phyloP scores from a whole-genome alignment of 495 filamentous ascomycete genomes.

The Clohesyomyces aquaticus region DNA sequence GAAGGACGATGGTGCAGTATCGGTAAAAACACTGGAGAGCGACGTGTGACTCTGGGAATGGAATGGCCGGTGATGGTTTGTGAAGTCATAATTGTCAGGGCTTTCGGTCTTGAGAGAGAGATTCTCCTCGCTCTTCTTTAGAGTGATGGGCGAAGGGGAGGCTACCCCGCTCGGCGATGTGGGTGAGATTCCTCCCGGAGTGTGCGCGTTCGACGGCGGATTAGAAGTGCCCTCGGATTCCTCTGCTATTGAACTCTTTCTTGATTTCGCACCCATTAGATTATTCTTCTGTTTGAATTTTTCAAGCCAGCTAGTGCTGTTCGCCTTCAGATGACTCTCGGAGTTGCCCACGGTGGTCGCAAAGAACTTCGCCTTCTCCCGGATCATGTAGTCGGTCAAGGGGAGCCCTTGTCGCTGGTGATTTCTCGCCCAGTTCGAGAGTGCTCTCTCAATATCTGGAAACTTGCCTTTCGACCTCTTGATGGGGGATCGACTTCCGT shows the following conservation, averaged over 20 bases:
- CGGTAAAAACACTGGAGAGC: constrained; percentile 58
- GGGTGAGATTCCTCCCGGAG: constrained; percentile 73
- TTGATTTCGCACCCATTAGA: constrained; percentile 65
- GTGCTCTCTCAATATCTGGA: constrained; percentile 92
- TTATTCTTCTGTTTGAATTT: constrained; percentile 96
- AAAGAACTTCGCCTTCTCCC: constrained; percentile 86
- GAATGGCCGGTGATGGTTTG: constrained; percentile 61
- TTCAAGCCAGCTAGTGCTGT: constrained; percentile 82
- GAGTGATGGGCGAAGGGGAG: constrained; percentile 67
- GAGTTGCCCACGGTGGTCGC: constrained; percentile 73
- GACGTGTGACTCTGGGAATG: constrained; percentile 64
- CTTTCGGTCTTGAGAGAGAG: constrained; percentile 54
- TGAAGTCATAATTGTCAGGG: constrained; percentile 55
- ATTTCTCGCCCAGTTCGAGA: constrained; percentile 85
- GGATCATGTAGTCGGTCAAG: constrained; percentile 80
- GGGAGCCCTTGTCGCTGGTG: constrained; percentile 74
- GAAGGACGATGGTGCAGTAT: constrained; percentile 65
- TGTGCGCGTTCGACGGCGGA: constrained; percentile 57
- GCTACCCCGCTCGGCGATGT: constrained; percentile 64
- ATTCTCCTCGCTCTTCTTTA: constrained; percentile 70
- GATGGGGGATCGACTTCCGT: constrained; percentile 83
- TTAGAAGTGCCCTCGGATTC: constrained; percentile 46
- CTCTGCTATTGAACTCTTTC: constrained; percentile 64
- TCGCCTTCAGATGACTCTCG: constrained; percentile 76
- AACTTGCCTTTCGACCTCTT: constrained; percentile 90